Conservation (phyloP, 805 yeast species). For the Ogataea glucozyma region DNA sequence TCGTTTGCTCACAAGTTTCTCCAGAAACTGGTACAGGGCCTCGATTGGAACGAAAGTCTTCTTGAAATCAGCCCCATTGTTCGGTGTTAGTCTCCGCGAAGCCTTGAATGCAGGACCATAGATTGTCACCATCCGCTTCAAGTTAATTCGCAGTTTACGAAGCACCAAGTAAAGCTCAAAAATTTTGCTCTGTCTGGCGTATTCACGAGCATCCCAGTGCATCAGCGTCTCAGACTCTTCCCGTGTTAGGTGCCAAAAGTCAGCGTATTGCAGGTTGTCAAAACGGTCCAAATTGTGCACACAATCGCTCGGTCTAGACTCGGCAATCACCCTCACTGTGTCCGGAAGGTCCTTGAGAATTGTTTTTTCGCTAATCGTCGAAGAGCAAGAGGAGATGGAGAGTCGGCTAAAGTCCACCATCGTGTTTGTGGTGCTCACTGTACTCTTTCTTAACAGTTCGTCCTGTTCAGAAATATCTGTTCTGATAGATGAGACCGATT, state of each 20-base stretch:
- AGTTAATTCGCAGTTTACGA: conserved; percentile 28
- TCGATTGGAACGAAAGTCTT: conserved; percentile 32
- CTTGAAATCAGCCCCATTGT: conserved; percentile 25
- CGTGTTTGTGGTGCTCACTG: conserved; percentile 8
- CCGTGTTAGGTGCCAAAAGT: conserved; percentile 31
- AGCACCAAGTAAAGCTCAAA: conserved; percentile 32
- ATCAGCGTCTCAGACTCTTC: conserved; percentile 26
- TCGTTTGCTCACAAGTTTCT: conserved; percentile 26
- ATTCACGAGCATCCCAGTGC: conserved; percentile 31
- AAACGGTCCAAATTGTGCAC: conserved; percentile 26
- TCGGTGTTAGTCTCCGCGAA: conserved; percentile 21
- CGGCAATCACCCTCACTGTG: conserved; percentile 26
- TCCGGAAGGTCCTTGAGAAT: conserved; percentile 20
- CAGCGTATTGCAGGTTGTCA: conserved; percentile 27
- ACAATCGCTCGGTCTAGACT: conserved; percentile 30
- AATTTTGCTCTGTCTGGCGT: conserved; percentile 32
- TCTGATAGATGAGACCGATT: no score
- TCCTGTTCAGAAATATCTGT: not conserved
- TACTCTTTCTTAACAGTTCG: not conserved
- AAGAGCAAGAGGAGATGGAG: conserved; percentile 8
- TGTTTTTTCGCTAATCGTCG: conserved; percentile 9
- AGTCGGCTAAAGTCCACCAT: conserved; percentile 5
- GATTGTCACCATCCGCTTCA: conserved; percentile 29
- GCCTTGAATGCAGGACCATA: conserved; percentile 31
- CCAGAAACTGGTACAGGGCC: conserved; percentile 28